phyloP scores from a whole-genome alignment of 2,329 filamentous ascomycete species.

The Pseudocercospora musae region DNA sequence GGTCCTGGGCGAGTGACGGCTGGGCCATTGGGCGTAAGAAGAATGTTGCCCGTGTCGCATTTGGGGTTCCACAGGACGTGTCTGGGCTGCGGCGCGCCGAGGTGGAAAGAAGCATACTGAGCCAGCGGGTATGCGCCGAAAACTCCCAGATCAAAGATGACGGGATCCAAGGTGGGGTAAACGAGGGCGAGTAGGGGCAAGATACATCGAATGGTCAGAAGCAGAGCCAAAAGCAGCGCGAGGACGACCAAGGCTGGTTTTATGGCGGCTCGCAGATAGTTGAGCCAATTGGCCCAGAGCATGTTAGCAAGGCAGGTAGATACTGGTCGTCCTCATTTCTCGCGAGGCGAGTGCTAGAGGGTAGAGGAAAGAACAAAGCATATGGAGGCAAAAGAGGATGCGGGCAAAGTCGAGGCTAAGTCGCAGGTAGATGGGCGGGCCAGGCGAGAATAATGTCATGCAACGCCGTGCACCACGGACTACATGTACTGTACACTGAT shows the following conservation, averaged over 20 bases:
- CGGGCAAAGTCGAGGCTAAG: not conserved
- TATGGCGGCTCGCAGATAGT: constrained; percentile 13
- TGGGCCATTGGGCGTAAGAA: constrained; percentile 32
- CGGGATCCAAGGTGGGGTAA: constrained; percentile 26
- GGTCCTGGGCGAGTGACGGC: constrained; percentile 33
- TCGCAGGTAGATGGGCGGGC: not conserved
- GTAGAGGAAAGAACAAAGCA: not conserved
- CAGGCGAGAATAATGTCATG: constrained; percentile 2
- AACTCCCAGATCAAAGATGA: constrained; percentile 35
- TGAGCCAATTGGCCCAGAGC: constrained; percentile 13
- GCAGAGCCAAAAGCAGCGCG: constrained; percentile 24
- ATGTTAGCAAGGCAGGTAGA: constrained; percentile 9
- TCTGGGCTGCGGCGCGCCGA: constrained; percentile 27
- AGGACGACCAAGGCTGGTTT: constrained; percentile 7
- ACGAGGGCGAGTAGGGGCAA: constrained; percentile 31
- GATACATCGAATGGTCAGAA: constrained; percentile 28
- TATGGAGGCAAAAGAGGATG: not conserved
- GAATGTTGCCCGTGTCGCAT: constrained; percentile 31
- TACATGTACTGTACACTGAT: too few species aligned
- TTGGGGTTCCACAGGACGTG: constrained; percentile 31
- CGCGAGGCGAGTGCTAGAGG: not conserved
- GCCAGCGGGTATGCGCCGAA: constrained; percentile 32
- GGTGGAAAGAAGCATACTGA: constrained; percentile 30
- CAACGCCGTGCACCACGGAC: not conserved
- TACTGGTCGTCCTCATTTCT: not conserved